Conservation (phyloP, 1,139 yeast species). For the Komagataea norvegica region DNA sequence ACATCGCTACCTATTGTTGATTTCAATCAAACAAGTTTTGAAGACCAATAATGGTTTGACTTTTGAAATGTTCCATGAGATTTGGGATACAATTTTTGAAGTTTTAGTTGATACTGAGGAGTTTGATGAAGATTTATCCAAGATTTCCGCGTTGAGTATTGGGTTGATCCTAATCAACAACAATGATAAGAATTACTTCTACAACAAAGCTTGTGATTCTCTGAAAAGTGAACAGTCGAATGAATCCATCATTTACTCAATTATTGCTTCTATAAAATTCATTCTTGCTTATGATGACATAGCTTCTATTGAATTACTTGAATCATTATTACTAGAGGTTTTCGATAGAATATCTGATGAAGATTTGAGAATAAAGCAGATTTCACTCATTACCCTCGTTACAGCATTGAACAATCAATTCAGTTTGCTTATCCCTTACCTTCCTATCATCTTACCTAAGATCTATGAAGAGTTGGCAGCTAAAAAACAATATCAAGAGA, state of each 20-base stretch:
- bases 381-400: conserved; percentile 54
- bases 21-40: conserved; percentile 38
- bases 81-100: conserved; percentile 22
- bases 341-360: conserved; percentile 34
- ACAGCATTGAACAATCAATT: conserved; percentile 62
- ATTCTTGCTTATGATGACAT: conserved; percentile 26
- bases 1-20: conserved; percentile 33
- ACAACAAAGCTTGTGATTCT: conserved; percentile 18
- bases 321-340: conserved; percentile 23
- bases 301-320: conserved; percentile 22
- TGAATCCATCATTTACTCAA: conserved; percentile 23
- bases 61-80: conserved; percentile 17
- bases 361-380: conserved; percentile 42
- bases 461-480: conserved; percentile 54
- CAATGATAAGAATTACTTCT: conserved; percentile 22
- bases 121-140: conserved; percentile 29
- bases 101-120: conserved; percentile 13
- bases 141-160: conserved; percentile 34
- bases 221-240: conserved; percentile 14
- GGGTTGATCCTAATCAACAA: conserved; percentile 30
- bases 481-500: conserved; percentile 53
- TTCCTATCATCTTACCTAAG: conserved; percentile 47
- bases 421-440: conserved; percentile 41
- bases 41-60: conserved; percentile 21
- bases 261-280: conserved; percentile 35